Conservation (phyloP, 441 rosid genomes). For the Arabidopsis lyrata region DNA sequence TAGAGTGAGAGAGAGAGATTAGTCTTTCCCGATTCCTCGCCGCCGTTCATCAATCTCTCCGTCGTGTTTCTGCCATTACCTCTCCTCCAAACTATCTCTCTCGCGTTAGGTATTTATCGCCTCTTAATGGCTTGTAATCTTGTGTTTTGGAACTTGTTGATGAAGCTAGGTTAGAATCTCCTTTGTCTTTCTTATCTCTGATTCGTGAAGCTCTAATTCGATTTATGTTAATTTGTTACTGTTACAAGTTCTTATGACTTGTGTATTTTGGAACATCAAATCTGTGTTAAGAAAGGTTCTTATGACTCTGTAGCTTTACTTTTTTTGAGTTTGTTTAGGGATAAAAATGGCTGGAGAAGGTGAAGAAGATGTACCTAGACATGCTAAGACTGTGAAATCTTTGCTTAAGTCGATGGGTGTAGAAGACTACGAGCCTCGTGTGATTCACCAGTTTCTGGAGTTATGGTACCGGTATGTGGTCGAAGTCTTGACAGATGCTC, state of each 20-base stretch:
- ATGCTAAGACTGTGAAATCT: slow-evolving; percentile 85
- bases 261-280: not conserved
- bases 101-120: too few relatives aligned
- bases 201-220: not conserved
- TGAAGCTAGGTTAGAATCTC: slow-evolving; percentile 30
- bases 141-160: not conserved
- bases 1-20: too few relatives aligned
- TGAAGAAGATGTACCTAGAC: slow-evolving; percentile 84
- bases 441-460: slow-evolving; percentile 83
- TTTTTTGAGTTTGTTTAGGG: not conserved
- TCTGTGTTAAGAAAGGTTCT: slow-evolving; percentile 1
- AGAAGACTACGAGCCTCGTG: slow-evolving; percentile 89
- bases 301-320: not conserved
- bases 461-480: slow-evolving; percentile 90
- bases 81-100: too few relatives aligned
- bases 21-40: too few relatives aligned
- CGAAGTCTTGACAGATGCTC: slow-evolving; percentile 83
- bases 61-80: too few relatives aligned
- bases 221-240: not conserved
- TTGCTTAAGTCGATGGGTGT: slow-evolving; percentile 94
- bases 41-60: too few relatives aligned
- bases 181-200: not conserved
- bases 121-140: not conserved
- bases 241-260: slow-evolving; percentile 8
- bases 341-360: slow-evolving; percentile 70